phyloP scores from a whole-genome alignment of 129 eudicot species.

The Daucus carota region DH1_v3.0 NC_030383.2:52610001-52610500 shows the following conservation, averaged over 20 bases:
- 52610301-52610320: not conserved
- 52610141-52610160: not conserved
- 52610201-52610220: too few species aligned
- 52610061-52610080: conserved; percentile 27
- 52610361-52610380: too few species aligned
- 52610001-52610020: conserved; percentile 97
- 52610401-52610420: too few species aligned
- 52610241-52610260: not conserved
- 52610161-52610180: not conserved
- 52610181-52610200: not conserved
- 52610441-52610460: too few species aligned
- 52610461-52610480: too few species aligned
- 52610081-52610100: conserved; percentile 48
- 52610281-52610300: not conserved
- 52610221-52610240: not conserved
- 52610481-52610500: too few species aligned
- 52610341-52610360: too few species aligned
- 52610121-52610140: conserved; percentile 39
- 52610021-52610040: conserved; percentile 98
- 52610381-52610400: too few species aligned
- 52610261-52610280: not conserved
- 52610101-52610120: conserved; percentile 55
- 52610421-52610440: too few species aligned
- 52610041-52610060: conserved; percentile 56
- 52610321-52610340: not conserved